phyloP scores from a whole-genome alignment of 140 eudicot species.

The Senecio squalidus region DNA sequence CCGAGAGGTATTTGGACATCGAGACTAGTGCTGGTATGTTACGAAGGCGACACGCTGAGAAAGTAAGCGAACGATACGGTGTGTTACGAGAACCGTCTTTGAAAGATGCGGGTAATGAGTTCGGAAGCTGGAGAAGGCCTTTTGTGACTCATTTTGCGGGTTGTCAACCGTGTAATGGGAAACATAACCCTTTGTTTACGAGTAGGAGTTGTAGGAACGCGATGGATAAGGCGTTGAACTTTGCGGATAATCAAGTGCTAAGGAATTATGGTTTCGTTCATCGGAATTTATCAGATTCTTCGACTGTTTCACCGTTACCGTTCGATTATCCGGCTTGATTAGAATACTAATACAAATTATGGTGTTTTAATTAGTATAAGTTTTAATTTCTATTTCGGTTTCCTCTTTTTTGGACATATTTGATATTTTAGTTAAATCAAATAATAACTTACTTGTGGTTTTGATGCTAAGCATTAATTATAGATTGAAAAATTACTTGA shows the following conservation, averaged over 20 bases:
- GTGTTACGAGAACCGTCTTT: slow-evolving; percentile 28
- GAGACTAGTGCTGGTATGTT: slow-evolving; percentile 31
- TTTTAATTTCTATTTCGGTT: too few species aligned
- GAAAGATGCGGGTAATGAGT: slow-evolving; percentile 34
- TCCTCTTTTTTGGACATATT: slow-evolving; percentile 10
- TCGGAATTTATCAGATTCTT: slow-evolving; percentile 29
- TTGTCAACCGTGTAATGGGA: slow-evolving; percentile 70
- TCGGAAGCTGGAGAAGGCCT: slow-evolving; percentile 53
- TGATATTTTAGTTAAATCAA: slow-evolving; percentile 7
- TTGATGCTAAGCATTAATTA: neutral
- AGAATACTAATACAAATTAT: neutral
- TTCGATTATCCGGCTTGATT: slow-evolving; percentile 39
- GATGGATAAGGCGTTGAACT: slow-evolving; percentile 50
- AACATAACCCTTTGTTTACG: slow-evolving; percentile 34
- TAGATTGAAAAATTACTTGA: neutral
- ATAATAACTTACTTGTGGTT: slow-evolving; percentile 11
- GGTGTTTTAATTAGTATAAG: slow-evolving; percentile 4
- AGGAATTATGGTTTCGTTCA: slow-evolving; percentile 48
- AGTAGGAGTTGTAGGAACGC: slow-evolving; percentile 31
- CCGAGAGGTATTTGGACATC: slow-evolving; percentile 36
- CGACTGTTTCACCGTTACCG: slow-evolving; percentile 25
- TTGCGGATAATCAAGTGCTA: slow-evolving; percentile 63
- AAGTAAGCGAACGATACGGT: slow-evolving; percentile 46
- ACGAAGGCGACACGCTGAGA: slow-evolving; percentile 69
- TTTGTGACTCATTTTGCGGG: slow-evolving; percentile 75